Conservation (phyloP, 2,329 filamentous ascomycete species). For the Orbilia oligospora region DNA sequence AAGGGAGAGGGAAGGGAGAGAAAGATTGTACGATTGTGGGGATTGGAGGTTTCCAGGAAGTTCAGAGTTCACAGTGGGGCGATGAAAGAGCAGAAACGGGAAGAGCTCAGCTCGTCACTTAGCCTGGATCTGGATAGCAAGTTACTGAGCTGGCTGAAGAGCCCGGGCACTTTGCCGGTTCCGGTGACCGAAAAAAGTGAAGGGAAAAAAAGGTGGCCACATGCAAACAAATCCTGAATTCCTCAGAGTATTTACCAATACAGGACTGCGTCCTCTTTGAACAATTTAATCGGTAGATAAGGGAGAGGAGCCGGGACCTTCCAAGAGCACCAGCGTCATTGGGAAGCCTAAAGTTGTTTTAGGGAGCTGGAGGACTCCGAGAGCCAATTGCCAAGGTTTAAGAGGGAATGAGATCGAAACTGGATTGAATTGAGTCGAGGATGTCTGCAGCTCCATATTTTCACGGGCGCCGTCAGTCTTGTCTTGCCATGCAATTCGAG, state of each 20-base stretch:
- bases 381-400: constrained; percentile 25
- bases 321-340: constrained; percentile 28
- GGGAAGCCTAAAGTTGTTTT: constrained; percentile 23
- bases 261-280: background rate
- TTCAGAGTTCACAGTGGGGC: constrained; percentile 7
- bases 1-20: too few species aligned
- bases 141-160: constrained; percentile 6
- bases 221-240: constrained; percentile 28
- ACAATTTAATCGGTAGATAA: constrained; percentile 18
- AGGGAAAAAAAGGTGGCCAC: constrained; percentile 21
- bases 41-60: background rate
- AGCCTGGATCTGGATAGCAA: background rate
- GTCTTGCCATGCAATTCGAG: constrained; percentile 28
- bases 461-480: constrained; percentile 25
- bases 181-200: constrained; percentile 25
- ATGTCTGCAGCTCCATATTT: constrained; percentile 37
- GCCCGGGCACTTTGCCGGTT: constrained; percentile 49
- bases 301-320: constrained; percentile 30
- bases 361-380: constrained; percentile 32
- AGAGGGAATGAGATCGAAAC: constrained; percentile 4
- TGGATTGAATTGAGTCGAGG: background rate
- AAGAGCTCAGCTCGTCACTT: constrained; percentile 46
- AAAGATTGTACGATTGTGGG: too few species aligned
- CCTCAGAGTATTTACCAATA: constrained; percentile 23
- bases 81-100: constrained; percentile 10